These are phyloP conservation scores for Colletotrichum navitas DNA, from an alignment of 2,329 filamentous ascomycete species.

Conservation along the genomic window DNA sequence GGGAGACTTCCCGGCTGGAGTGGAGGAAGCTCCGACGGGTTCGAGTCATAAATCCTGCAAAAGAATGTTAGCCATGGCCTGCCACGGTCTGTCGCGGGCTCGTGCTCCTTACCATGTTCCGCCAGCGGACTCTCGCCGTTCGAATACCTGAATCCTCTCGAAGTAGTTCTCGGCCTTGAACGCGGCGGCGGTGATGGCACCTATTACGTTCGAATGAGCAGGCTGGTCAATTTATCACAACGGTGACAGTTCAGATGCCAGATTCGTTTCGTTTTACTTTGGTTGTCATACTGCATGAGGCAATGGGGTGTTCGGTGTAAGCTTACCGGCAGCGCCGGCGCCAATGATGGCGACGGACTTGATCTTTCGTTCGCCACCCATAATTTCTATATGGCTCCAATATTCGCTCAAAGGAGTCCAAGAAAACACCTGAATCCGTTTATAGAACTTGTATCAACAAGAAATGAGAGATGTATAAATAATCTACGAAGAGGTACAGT, in stretches of 20 bases:
- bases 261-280: not conserved
- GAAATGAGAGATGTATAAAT: not conserved
- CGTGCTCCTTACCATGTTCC: slow-evolving; percentile 57
- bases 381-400: slow-evolving; percentile 15
- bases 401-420: not conserved
- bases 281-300: not conserved
- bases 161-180: slow-evolving; percentile 60
- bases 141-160: slow-evolving; percentile 57
- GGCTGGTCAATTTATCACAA: not conserved
- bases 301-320: not conserved
- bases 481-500: not conserved
- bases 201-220: slow-evolving; percentile 46
- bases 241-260: not conserved
- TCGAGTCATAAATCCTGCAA: slow-evolving; percentile 64
- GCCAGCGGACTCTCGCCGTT: slow-evolving; percentile 57
- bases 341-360: slow-evolving; percentile 59
- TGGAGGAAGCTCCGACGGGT: slow-evolving; percentile 51
- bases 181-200: slow-evolving; percentile 61
- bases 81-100: not conserved
- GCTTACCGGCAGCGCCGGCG: slow-evolving; percentile 57
- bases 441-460: not conserved
- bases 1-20: slow-evolving; percentile 59
- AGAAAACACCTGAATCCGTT: not conserved
- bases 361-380: slow-evolving; percentile 46
- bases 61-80: not conserved